Percentiles rank a stretch among this genome's conserved stretches.
Conservation (phyloP, 208 protist species). For the Leishmania major region DNA sequence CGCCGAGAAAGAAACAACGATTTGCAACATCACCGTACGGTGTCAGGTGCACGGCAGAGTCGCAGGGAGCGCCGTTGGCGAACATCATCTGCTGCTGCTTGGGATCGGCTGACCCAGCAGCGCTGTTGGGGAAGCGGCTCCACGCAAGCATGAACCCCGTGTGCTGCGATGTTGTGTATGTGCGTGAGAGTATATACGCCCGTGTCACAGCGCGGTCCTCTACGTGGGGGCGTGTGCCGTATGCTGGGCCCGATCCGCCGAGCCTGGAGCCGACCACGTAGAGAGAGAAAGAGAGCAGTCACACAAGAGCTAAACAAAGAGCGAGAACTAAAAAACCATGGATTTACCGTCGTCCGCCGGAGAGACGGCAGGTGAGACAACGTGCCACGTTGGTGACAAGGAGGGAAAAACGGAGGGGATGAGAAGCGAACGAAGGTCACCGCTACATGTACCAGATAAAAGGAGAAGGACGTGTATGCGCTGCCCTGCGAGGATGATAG, state of each 20-base stretch:
- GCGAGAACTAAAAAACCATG: too few species aligned
- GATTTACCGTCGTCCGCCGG: too few species aligned
- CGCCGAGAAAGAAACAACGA: neutral
- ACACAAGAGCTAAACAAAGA: too few species aligned
- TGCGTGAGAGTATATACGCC: neutral
- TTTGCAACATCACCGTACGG: neutral
- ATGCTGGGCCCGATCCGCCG: neutral
- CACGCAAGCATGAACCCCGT: neutral
- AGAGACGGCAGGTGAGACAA: neutral
- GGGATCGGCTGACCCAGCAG: neutral
- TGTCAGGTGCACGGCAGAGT: neutral
- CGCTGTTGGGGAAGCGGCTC: neutral
- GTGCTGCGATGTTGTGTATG: neutral
- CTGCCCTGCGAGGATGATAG: neutral
- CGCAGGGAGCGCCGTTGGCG: neutral
- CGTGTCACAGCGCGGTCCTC: neutral
- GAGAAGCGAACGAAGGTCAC: neutral
- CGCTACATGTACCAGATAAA: too few species aligned
- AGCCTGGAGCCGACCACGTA: neutral
- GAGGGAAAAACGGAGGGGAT: neutral
- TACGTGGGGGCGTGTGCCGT: neutral
- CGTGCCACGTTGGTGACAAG: neutral
- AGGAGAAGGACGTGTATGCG: neutral
- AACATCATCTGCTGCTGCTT: slow-evolving; percentile 12
- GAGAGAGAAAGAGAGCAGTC: neutral